phyloP scores from a whole-genome alignment of 495 filamentous ascomycete genomes.

The Daldinia loculata region DNA sequence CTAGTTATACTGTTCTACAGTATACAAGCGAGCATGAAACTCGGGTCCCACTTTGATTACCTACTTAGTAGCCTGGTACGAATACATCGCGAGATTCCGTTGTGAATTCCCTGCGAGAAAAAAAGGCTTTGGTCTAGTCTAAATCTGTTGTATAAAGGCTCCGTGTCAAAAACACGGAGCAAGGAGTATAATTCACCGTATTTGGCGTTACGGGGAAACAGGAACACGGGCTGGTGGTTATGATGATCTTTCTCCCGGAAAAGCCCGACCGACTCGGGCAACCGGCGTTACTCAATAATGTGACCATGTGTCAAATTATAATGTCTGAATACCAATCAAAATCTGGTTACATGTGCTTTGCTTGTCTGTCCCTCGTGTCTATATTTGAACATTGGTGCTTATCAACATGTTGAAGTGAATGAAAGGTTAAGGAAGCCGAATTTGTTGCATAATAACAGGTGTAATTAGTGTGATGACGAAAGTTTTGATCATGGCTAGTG shows the following conservation, averaged over 20 bases:
- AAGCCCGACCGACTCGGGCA: constrained; percentile 19
- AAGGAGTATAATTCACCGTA: constrained; percentile 5
- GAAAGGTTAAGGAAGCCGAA: neutral
- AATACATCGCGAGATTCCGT: neutral
- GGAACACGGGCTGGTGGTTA: constrained; percentile 16
- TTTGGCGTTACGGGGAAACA: constrained; percentile 11
- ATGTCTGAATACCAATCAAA: constrained; percentile 46
- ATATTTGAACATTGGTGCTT: neutral
- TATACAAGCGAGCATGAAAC: neutral
- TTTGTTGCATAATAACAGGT: neutral
- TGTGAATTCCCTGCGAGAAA: neutral
- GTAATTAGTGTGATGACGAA: neutral
- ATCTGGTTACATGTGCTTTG: constrained; percentile 3
- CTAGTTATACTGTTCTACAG: neutral
- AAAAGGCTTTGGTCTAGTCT: constrained; percentile 9
- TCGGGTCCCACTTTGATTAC: neutral
- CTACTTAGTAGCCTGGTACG: neutral
- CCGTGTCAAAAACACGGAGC: constrained; percentile 10
- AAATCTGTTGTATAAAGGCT: constrained; percentile 28
- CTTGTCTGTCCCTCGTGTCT: neutral
- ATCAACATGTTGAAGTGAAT: neutral
- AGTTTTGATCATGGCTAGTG: neutral
- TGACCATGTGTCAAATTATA: constrained; percentile 43
- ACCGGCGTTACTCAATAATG: constrained; percentile 37
- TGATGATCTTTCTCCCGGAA: constrained; percentile 21